Conservation (phyloP, 805 yeast species). For the Sporopachydermia lactativora region DNA sequence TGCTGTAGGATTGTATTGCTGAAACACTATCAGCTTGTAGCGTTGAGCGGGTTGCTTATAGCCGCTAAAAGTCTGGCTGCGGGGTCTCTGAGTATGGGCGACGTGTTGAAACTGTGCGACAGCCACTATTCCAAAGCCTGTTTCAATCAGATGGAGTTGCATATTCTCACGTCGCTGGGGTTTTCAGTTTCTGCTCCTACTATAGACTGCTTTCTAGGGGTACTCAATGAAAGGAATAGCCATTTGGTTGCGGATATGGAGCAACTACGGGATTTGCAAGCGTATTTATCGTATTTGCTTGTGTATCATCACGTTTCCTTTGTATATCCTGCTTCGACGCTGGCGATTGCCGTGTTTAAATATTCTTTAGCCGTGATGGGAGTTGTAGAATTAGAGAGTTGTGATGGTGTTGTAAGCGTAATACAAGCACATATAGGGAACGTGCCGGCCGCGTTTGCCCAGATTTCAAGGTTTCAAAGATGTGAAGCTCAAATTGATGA, state of each 20-base stretch:
- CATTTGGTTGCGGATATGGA: background rate
- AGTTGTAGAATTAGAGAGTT: no score
- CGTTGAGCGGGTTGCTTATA: background rate
- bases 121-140: background rate
- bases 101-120: background rate
- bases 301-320: background rate
- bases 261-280: background rate
- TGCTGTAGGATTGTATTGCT: background rate
- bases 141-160: slow-evolving; percentile 1
- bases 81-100: background rate
- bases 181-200: background rate
- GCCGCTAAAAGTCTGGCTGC: background rate
- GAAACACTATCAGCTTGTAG: background rate
- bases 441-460: no score
- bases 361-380: background rate
- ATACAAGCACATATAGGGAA: no score
- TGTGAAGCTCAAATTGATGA: no score
- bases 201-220: background rate
- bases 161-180: background rate
- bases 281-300: background rate
- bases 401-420: no score
- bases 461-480: no score
- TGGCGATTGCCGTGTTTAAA: background rate
- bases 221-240: background rate
- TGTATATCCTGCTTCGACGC: background rate